Evolutionary conservation across 805 yeast genomes (phyloP).

Genomic region (Saturnispora saitoi): DNA sequence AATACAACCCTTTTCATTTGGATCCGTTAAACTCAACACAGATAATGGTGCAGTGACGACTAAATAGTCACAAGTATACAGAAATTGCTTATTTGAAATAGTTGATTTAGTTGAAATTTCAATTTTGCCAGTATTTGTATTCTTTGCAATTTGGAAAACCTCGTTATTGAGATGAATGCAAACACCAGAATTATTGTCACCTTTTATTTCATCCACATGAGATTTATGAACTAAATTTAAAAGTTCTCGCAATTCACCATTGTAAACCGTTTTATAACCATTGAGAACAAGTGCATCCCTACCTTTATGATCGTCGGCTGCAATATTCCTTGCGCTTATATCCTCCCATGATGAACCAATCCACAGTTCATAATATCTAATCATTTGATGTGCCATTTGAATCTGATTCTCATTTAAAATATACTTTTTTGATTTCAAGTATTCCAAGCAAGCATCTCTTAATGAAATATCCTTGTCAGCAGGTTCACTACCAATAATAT

Average conservation of each 20-base stretch:
- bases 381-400: constrained; percentile 38
- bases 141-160: constrained; percentile 22
- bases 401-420: constrained; percentile 44
- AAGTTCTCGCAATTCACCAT: constrained; percentile 26
- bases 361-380: constrained; percentile 62
- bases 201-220: constrained; percentile 9
- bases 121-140: constrained; percentile 15
- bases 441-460: constrained; percentile 40
- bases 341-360: constrained; percentile 62
- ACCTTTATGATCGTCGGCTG: constrained; percentile 45
- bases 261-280: constrained; percentile 40
- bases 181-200: constrained; percentile 4
- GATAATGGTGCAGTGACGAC: constrained; percentile 46
- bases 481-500: constrained; percentile 13
- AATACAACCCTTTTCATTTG: constrained; percentile 22
- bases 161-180: constrained; percentile 17
- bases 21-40: constrained; percentile 31
- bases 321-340: constrained; percentile 48
- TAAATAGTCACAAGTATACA: constrained; percentile 30
- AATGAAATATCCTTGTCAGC: constrained; percentile 47
- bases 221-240: not conserved
- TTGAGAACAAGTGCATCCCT: constrained; percentile 59
- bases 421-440: constrained; percentile 36
- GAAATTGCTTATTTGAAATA: constrained; percentile 7
- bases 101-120: constrained; percentile 15